These are phyloP conservation scores for Ogataea nakhonphanomensis DNA, from an alignment of 805 yeast species.

Conservation along the genomic window DNA sequence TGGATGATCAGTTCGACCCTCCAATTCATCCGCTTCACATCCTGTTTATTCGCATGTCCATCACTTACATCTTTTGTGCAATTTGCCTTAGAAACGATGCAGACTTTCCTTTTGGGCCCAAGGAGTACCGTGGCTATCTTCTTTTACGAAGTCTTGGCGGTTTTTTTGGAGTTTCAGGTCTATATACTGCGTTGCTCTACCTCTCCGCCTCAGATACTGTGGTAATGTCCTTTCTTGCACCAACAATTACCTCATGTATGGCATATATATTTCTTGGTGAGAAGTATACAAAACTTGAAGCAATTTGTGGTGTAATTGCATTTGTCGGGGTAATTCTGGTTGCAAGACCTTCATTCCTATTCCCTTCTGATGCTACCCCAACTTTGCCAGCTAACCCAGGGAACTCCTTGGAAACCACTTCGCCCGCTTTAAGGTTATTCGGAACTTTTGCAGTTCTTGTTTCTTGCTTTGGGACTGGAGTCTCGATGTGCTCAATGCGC, in stretches of 20 bases:
- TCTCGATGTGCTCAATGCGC: constrained; percentile 67
- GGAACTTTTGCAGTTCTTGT: constrained; percentile 63
- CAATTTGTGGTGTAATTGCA: constrained; percentile 63
- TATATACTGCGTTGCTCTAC: constrained; percentile 71
- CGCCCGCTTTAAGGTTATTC: constrained; percentile 49
- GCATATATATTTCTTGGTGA: constrained; percentile 71
- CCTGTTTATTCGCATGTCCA: constrained; percentile 68
- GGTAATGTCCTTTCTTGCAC: constrained; percentile 73
- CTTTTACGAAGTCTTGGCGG: constrained; percentile 68
- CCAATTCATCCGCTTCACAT: constrained; percentile 80
- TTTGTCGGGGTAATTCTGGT: constrained; percentile 73
- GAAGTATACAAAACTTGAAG: constrained; percentile 62
- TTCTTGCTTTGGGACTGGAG: constrained; percentile 68
- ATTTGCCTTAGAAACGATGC: constrained; percentile 39
- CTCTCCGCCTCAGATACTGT: constrained; percentile 78
- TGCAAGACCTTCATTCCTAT: constrained; percentile 74
- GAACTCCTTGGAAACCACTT: constrained; percentile 45
- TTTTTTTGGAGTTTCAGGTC: constrained; percentile 74
- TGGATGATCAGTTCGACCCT: constrained; percentile 52
- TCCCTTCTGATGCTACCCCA: constrained; percentile 25
- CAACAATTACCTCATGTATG: constrained; percentile 69
- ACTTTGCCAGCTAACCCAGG: neutral
- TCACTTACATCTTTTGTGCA: constrained; percentile 61
- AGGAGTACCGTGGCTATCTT: constrained; percentile 49
- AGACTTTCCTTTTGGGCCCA: constrained; percentile 70